A percentile compares a stretch with the other conserved stretches of the same genome.
Conservation (phyloP, 1,284 basidiomycete genomes). For the Papiliotrema terrestris region DNA sequence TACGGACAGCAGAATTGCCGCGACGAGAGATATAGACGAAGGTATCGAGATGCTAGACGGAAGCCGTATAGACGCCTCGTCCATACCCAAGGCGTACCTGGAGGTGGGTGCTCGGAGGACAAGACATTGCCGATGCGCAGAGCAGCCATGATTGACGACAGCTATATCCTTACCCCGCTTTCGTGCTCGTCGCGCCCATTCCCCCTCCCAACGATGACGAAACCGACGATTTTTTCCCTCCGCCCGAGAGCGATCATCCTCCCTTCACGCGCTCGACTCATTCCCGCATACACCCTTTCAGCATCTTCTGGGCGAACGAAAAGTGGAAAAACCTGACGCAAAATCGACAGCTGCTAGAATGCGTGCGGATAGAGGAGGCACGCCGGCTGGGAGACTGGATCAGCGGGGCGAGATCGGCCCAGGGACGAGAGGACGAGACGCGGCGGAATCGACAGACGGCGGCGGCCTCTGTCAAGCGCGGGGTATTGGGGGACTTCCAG, state of each 20-base stretch:
- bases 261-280: constrained; percentile 24
- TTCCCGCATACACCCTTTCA: constrained; percentile 19
- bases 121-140: no score
- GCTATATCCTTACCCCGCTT: constrained; percentile 41
- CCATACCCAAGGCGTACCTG: constrained; percentile 31
- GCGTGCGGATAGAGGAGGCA: constrained; percentile 27
- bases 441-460: background rate
- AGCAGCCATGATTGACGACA: constrained; percentile 5
- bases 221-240: constrained; percentile 10
- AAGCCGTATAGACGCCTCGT: constrained; percentile 13
- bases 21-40: background rate
- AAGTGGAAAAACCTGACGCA: constrained; percentile 28
- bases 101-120: constrained; percentile 30
- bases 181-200: constrained; percentile 32
- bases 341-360: constrained; percentile 24
- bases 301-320: constrained; percentile 31
- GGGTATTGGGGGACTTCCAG: no score
- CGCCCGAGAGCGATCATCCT: constrained; percentile 8
- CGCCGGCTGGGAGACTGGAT: constrained; percentile 36
- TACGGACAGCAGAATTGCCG: background rate
- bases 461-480: no score
- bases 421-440: background rate
- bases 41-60: constrained; percentile 1
- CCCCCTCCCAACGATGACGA: constrained; percentile 13
- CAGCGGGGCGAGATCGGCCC: constrained; percentile 15